Conservation (phyloP, 208 protist species). For the Paratrypanosoma confusum region DNA sequence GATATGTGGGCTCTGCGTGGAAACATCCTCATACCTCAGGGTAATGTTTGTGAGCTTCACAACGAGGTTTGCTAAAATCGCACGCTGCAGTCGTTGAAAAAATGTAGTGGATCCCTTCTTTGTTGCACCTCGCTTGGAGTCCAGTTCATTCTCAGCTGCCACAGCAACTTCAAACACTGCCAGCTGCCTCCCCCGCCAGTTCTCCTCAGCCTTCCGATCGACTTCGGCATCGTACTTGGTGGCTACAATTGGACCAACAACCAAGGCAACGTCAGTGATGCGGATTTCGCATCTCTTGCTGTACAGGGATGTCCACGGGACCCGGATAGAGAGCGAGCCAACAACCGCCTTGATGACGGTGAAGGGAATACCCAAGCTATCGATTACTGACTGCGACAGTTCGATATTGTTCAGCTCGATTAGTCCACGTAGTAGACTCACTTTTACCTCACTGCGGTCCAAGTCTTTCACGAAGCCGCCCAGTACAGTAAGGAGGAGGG, state of each 20-base stretch:
- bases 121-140: too few relatives aligned
- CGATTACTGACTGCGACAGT: conserved; percentile 21
- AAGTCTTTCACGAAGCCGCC: conserved; percentile 51
- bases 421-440: conserved; percentile 42
- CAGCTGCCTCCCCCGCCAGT: too few relatives aligned
- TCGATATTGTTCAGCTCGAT: conserved; percentile 58
- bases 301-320: conserved; percentile 53
- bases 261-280: conserved; percentile 28
- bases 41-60: too few relatives aligned
- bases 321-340: conserved; percentile 28
- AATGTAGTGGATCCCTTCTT: too few relatives aligned
- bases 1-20: too few relatives aligned
- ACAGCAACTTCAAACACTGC: too few relatives aligned
- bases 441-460: conserved; percentile 33
- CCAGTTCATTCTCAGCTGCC: too few relatives aligned
- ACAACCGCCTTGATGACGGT: conserved; percentile 25
- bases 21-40: too few relatives aligned
- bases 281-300: conserved; percentile 36
- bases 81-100: too few relatives aligned
- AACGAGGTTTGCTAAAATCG: too few relatives aligned
- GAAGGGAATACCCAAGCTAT: conserved; percentile 16
- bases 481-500: conserved; percentile 37
- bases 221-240: neutral
- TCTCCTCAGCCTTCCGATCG: neutral
- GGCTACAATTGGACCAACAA: conserved; percentile 4